Conservation (phyloP, 805 yeast genomes). For the Lachancea cidri region DNA sequence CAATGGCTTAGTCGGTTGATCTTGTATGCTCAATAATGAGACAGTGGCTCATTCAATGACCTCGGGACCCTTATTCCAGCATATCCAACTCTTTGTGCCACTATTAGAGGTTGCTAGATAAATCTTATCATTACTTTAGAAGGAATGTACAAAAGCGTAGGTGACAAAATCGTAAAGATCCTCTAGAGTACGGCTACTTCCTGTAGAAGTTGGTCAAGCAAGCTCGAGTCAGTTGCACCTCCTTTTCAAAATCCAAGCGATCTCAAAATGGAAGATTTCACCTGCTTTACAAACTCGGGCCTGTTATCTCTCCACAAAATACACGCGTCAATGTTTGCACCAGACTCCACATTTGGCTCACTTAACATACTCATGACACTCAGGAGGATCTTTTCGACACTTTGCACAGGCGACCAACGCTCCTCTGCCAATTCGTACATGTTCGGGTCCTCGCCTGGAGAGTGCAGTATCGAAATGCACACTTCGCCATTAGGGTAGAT, state of each 20-base stretch:
- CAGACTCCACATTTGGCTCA: constrained; percentile 94
- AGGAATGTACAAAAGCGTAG: no score
- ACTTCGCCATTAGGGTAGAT: constrained; percentile 93
- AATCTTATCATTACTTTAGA: no score
- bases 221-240: no score
- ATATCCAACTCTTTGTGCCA: no score
- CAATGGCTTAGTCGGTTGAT: no score
- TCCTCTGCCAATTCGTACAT: constrained; percentile 94
- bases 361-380: constrained; percentile 96
- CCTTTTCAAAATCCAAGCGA: constrained; percentile 70
- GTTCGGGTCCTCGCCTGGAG: constrained; percentile 96
- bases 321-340: constrained; percentile 78
- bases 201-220: no score
- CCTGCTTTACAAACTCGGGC: constrained; percentile 57
- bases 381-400: constrained; percentile 90
- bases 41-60: no score
- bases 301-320: constrained; percentile 89
- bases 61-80: no score
- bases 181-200: no score
- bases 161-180: no score
- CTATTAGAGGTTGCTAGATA: no score
- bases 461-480: constrained; percentile 89
- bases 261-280: constrained; percentile 60
- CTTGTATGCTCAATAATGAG: no score
- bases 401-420: constrained; percentile 97